Evolutionary conservation across 1,284 basidiomycete genomes (phyloP), one percentile per base, ranked within the genome.

Genomic region (Irpex sp.): DNA sequence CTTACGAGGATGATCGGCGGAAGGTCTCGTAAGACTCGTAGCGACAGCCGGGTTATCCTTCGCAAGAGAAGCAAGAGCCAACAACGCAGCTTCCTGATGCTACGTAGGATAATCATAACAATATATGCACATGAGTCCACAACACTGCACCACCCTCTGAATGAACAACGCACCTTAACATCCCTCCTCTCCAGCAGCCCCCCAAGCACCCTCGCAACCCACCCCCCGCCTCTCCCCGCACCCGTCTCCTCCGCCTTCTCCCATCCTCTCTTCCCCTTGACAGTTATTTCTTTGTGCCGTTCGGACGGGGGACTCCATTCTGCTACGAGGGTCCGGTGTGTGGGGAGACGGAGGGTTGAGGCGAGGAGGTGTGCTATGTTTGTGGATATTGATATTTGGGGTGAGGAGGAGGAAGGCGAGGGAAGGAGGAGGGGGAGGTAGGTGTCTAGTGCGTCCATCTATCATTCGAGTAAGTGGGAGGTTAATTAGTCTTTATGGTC

Each of bases 191-290:
- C 71, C n/a, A 88, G 66, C 60, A 88, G 71, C 0, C 69, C 71
- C 2, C 78, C 70, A 33, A 91, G 67, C 21, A 78, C 77, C 54
- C 82, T 75, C 2, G 80, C 78, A 3, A 83, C 82, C 87, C 87
- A 88, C 0, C 83, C 82, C 6, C 85, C 83, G 12, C 78, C 74
- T 36, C n/a, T n/a, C n/a, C n/a, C n/a, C n/a, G n/a, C n/a, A n/a
- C n/a, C n/a, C n/a, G n/a, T n/a, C n/a, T n/a, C n/a, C n/a, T 80
- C 76, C 1, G 78, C 76, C 67, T 78, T 81, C 71, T 87, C 86
- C 88, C 90, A 91, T 2, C 88, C 87, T 0, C 88, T 78, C 59
- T 83, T 82, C 0, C 78, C 77, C 67, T 81, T 84, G 16, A 76
- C 75, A n/a, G n/a, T n/a, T n/a, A n/a, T n/a, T 61, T 85, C 83